phyloP scores from a whole-genome alignment of 2,329 filamentous ascomycete species.

The Penicillium polonicum region DNA sequence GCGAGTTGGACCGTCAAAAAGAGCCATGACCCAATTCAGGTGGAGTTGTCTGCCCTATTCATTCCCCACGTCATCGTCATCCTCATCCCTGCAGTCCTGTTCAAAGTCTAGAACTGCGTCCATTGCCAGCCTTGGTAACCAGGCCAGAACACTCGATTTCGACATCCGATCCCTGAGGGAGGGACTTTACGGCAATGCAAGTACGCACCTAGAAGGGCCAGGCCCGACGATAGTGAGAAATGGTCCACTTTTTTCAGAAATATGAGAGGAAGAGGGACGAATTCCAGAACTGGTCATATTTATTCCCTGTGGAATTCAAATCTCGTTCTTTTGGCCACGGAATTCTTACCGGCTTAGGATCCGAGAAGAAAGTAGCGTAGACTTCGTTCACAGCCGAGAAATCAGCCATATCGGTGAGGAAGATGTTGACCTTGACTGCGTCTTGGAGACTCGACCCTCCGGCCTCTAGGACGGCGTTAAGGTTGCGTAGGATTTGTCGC shows the following conservation, averaged over 20 bases:
- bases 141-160: constrained; percentile 55
- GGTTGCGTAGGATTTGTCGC: constrained; percentile 54
- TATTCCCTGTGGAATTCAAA: not conserved
- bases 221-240: constrained; percentile 2
- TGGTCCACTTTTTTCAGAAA: not conserved
- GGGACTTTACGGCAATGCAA: constrained; percentile 53
- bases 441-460: constrained; percentile 59
- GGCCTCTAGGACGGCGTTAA: constrained; percentile 58
- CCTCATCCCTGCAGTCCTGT: not conserved
- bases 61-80: constrained; percentile 3
- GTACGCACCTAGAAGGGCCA: constrained; percentile 28
- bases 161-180: constrained; percentile 53
- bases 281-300: constrained; percentile 3
- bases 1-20: not conserved
- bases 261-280: not conserved
- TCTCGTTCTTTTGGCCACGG: not conserved
- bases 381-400: constrained; percentile 76
- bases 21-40: not conserved
- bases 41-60: not conserved
- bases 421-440: constrained; percentile 65
- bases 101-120: constrained; percentile 21
- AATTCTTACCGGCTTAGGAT: constrained; percentile 28
- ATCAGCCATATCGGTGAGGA: constrained; percentile 62
- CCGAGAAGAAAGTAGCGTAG: constrained; percentile 50
- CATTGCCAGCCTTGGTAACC: constrained; percentile 20